These are phyloP conservation scores for Trichoderma endophyticum DNA, from an alignment of 2,329 filamentous ascomycete species.

Conservation along the genomic window DNA sequence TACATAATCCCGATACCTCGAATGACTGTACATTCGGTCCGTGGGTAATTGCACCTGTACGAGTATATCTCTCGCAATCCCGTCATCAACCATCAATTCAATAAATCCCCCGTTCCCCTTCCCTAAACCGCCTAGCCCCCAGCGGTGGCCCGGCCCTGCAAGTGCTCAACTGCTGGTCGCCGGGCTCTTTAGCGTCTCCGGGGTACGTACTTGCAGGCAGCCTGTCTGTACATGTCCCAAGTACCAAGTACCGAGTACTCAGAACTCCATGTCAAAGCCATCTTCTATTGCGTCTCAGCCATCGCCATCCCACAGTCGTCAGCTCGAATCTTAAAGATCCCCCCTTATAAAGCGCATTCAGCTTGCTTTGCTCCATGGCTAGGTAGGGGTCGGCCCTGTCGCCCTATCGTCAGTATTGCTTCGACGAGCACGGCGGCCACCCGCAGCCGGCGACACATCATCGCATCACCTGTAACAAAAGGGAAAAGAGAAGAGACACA, in stretches of 20 bases:
- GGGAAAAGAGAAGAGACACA: neutral
- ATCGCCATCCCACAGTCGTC: neutral
- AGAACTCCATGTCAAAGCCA: neutral
- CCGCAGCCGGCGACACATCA: neutral
- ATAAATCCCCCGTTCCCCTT: neutral
- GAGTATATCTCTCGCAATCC: neutral
- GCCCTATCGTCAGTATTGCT: neutral
- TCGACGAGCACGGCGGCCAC: neutral
- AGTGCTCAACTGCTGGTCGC: neutral
- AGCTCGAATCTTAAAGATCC: neutral
- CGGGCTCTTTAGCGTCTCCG: slow-evolving; percentile 5
- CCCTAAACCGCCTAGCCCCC: neutral
- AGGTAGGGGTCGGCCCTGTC: neutral
- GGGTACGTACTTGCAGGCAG: slow-evolving; percentile 6
- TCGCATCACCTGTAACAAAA: neutral
- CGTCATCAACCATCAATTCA: neutral
- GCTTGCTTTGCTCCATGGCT: neutral
- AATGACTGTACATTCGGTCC: neutral
- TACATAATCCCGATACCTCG: neutral
- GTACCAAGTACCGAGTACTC: neutral
- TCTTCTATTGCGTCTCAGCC: neutral
- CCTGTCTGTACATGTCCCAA: neutral
- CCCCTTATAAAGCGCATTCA: neutral
- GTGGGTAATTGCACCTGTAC: neutral
- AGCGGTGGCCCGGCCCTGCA: slow-evolving; percentile 8